Conservation (phyloP, 1,284 basidiomycete species). For the Tetrapyrgos nigripes region DNA sequence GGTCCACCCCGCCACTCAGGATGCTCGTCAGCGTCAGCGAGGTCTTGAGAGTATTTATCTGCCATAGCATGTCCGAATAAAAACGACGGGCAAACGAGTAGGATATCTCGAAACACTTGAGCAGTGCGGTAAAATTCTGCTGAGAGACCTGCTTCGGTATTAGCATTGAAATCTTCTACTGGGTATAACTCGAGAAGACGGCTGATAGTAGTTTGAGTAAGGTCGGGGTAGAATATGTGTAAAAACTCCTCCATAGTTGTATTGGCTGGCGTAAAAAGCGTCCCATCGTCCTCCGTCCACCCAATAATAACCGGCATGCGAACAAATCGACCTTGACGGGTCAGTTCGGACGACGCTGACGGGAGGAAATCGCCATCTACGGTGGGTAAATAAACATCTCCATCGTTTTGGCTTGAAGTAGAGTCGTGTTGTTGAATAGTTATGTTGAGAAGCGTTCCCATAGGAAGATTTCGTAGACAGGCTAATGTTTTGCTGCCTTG, state of each 20-base stretch:
- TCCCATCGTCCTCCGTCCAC: slow-evolving; percentile 7
- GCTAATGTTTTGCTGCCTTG: not conserved
- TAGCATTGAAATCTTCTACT: not conserved
- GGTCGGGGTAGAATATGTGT: not conserved
- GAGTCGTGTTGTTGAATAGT: not conserved
- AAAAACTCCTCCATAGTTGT: not conserved
- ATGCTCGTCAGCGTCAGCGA: no score
- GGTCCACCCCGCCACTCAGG: no score
- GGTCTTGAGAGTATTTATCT: slow-evolving; percentile 4
- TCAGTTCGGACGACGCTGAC: not conserved
- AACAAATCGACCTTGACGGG: not conserved
- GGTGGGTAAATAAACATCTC: not conserved
- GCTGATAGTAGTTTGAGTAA: not conserved
- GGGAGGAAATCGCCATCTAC: slow-evolving; percentile 6
- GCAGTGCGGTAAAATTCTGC: slow-evolving; percentile 5
- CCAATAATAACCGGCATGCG: slow-evolving; percentile 4
- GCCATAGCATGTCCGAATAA: slow-evolving; percentile 3
- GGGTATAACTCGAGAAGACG: slow-evolving; percentile 1
- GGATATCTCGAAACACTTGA: slow-evolving; percentile 1
- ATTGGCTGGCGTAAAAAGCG: not conserved
- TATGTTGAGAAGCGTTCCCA: not conserved
- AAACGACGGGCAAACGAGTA: slow-evolving; percentile 6
- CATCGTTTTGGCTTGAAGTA: not conserved
- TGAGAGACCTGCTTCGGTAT: not conserved
- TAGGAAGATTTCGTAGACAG: slow-evolving; percentile 3